These are phyloP conservation scores for Hericium coralloides DNA, from an alignment of 768 basidiomycete genomes.

Conservation along the genomic window DNA sequence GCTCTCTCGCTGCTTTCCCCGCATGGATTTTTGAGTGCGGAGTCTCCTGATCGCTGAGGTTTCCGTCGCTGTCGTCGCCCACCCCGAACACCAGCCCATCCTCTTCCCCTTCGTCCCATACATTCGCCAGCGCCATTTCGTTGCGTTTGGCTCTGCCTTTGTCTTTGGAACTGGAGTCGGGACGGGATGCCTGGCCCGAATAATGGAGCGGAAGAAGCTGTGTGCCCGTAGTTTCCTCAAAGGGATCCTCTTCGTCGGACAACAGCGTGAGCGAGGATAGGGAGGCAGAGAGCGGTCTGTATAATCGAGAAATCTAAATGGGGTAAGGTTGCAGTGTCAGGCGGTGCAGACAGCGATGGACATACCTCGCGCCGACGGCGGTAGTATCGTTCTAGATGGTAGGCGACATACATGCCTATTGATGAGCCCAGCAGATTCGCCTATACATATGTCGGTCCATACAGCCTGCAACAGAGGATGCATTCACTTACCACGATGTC, in stretches of 20 bases:
- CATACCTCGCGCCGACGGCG: slow-evolving; percentile 70
- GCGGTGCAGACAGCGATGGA: not conserved
- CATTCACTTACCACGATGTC: slow-evolving; percentile 54
- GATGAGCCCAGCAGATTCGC: slow-evolving; percentile 72
- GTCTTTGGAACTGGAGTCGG: not conserved
- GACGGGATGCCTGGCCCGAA: slow-evolving; percentile 40
- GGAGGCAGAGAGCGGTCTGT: not conserved
- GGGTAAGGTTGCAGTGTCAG: not conserved
- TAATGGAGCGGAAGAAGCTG: slow-evolving; percentile 31
- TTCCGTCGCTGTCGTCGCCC: slow-evolving; percentile 54
- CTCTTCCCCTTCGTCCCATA: slow-evolving; percentile 77
- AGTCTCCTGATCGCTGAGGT: slow-evolving; percentile 16
- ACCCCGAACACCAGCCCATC: slow-evolving; percentile 43
- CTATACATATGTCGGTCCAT: slow-evolving; percentile 26
- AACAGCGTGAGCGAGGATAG: not conserved
- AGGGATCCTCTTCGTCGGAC: not conserved
- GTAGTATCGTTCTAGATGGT: slow-evolving; percentile 66
- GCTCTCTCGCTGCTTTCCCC: not conserved
- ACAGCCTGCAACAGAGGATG: not conserved
- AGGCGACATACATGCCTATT: slow-evolving; percentile 57
- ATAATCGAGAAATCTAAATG: not conserved
- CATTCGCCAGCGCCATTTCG: slow-evolving; percentile 35
- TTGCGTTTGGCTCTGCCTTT: slow-evolving; percentile 8
- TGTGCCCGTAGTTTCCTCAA: not conserved
- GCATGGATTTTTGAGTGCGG: not conserved